These are phyloP conservation scores for Claviceps sp. DNA, from an alignment of 2,329 filamentous ascomycete genomes.

Conservation along the genomic window DNA sequence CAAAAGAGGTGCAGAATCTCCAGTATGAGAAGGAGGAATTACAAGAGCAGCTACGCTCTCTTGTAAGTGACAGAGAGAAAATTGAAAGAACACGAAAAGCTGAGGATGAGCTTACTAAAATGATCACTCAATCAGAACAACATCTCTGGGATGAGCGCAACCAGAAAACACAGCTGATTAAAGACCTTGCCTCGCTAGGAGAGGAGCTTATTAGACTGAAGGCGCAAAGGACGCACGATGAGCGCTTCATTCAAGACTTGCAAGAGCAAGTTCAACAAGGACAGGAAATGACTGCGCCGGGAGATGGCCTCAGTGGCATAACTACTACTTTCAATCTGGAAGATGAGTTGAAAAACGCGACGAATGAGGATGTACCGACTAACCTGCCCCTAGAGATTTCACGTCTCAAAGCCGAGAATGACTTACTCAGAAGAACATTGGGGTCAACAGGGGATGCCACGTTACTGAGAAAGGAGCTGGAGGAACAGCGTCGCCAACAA, in stretches of 20 bases:
- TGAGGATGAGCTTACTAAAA: slow-evolving; percentile 26
- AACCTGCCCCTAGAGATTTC: slow-evolving; percentile 39
- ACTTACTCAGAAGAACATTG: slow-evolving; percentile 40
- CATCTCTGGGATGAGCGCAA: slow-evolving; percentile 29
- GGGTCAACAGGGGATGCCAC: slow-evolving; percentile 41
- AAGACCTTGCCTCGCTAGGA: slow-evolving; percentile 30
- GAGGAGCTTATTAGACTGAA: slow-evolving; percentile 34
- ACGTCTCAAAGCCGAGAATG: slow-evolving; percentile 48
- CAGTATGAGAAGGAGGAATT: slow-evolving; percentile 41
- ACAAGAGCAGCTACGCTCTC: slow-evolving; percentile 30
- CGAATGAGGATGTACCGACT: slow-evolving; percentile 22
- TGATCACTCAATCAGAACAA: slow-evolving; percentile 28
- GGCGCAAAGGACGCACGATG: slow-evolving; percentile 34
- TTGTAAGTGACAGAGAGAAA: slow-evolving; percentile 22
- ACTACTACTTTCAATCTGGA: slow-evolving; percentile 34
- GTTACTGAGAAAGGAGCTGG: slow-evolving; percentile 40
- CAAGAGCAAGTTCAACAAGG: slow-evolving; percentile 41
- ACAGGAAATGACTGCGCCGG: slow-evolving; percentile 12
- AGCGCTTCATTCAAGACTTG: slow-evolving; percentile 42
- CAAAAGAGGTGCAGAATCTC: slow-evolving; percentile 41
- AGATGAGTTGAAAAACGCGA: slow-evolving; percentile 43
- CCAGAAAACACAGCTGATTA: slow-evolving; percentile 32
- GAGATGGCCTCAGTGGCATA: slow-evolving; percentile 8
- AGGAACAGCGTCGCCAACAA: slow-evolving; percentile 36
- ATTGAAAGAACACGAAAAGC: slow-evolving; percentile 21